Percentiles rank a stretch among this genome's conserved stretches.
Conservation (phyloP, 306 rosid genomes). For the Clitoria ternatea region DNA sequence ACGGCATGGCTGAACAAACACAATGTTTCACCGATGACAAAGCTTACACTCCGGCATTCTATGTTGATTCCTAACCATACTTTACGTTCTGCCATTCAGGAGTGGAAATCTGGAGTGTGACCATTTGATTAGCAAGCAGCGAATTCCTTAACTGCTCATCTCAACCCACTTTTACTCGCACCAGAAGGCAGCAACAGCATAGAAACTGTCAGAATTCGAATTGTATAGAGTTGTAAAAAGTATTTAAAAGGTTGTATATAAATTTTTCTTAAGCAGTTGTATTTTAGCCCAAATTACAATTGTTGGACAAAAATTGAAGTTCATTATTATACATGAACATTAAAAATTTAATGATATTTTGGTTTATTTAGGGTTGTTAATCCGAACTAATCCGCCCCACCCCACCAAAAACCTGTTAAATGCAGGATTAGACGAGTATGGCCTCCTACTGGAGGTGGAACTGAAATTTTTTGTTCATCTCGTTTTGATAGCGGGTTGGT, state of each 20-base stretch:
- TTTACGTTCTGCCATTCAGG: slow-evolving; percentile 77
- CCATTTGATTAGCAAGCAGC: slow-evolving; percentile 16
- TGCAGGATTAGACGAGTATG: no score
- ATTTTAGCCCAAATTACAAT: background rate
- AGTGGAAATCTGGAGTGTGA: slow-evolving; percentile 58
- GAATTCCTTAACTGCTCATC: background rate
- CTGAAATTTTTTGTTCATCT: no score
- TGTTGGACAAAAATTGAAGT: background rate
- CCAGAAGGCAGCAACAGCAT: no score
- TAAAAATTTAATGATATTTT: no score
- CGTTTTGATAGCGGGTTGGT: no score
- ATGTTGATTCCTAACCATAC: slow-evolving; percentile 69
- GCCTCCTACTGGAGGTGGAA: no score
- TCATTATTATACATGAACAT: background rate
- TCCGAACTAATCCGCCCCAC: no score
- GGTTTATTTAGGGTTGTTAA: no score
- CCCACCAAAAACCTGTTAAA: no score
- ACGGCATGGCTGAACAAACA: slow-evolving; percentile 84
- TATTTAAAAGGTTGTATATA: slow-evolving; percentile 8
- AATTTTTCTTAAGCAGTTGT: background rate
- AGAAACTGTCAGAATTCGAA: slow-evolving; percentile 10
- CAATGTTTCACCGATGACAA: slow-evolving; percentile 72
- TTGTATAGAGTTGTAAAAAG: slow-evolving; percentile 3
- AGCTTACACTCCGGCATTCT: slow-evolving; percentile 53
- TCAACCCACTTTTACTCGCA: background rate